Percentiles rank a stretch among this genome's conserved stretches.
phyloP scores from a whole-genome alignment of 139 green algal species.

The Ettlia oleoabundans region DNA sequence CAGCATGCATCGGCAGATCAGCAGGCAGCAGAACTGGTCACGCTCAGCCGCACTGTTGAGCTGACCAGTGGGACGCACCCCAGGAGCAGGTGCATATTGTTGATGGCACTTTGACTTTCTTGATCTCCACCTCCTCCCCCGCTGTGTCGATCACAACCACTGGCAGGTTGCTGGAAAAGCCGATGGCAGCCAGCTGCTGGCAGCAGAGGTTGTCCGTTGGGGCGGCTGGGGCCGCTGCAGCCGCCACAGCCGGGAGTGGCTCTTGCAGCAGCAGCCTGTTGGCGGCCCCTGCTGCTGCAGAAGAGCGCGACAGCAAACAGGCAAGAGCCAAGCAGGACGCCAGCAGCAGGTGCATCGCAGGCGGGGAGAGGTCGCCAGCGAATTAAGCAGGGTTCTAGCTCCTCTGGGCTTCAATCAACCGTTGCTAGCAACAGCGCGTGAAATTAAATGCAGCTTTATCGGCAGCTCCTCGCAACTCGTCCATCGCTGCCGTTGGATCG shows the following conservation, averaged over 20 bases:
- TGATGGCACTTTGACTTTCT: slow-evolving; percentile 23
- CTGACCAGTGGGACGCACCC: too few relatives aligned
- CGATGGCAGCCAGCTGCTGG: slow-evolving; percentile 26
- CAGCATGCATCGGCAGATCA: neutral
- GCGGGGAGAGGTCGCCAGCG: too few relatives aligned
- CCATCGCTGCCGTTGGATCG: too few relatives aligned
- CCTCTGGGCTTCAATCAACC: too few relatives aligned
- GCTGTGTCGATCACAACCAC: slow-evolving; percentile 55
- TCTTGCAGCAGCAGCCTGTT: neutral
- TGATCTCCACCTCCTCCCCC: slow-evolving; percentile 22
- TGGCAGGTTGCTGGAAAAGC: slow-evolving; percentile 48
- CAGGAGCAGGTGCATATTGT: slow-evolving; percentile 51
- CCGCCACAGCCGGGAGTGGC: neutral
- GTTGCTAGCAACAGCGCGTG: too few relatives aligned
- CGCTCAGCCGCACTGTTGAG: neutral
- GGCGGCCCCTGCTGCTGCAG: neutral
- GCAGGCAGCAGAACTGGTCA: neutral
- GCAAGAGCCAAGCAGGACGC: slow-evolving; percentile 1
- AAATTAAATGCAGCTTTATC: too few relatives aligned
- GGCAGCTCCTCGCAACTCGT: too few relatives aligned
- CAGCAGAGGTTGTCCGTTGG: slow-evolving; percentile 20
- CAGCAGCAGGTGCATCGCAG: too few relatives aligned
- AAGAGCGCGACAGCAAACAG: neutral
- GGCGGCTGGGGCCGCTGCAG: neutral
- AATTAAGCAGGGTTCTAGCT: too few relatives aligned